Evolutionary conservation across 108 stramenopile genomes (phyloP).

Genomic region (Cylindrotheca fusiformis): DNA sequence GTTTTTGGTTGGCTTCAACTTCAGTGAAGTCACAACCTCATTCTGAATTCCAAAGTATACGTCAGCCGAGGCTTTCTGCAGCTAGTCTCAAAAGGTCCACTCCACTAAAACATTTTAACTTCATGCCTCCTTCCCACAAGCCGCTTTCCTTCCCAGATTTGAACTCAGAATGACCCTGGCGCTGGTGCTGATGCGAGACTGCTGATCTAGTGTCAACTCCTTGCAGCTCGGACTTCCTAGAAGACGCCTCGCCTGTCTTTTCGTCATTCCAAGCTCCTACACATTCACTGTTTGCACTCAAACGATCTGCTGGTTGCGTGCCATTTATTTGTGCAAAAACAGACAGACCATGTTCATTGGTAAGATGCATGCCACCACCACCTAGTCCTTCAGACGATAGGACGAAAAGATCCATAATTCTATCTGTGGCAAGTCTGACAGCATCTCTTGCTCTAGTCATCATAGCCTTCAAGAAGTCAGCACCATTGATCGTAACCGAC

Average conservation of each 20-base stretch:
- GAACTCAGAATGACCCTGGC: not conserved
- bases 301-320: not conserved
- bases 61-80: not conserved
- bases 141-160: not conserved
- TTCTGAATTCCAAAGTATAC: not conserved
- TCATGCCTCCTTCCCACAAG: not conserved
- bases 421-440: not conserved
- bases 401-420: not conserved
- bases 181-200: not conserved
- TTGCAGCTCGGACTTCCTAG: not conserved
- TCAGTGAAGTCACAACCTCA: conserved; percentile 4
- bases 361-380: no score
- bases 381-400: no score
- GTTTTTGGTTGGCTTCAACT: conserved; percentile 3
- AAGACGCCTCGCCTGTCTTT: no score
- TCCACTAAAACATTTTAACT: not conserved
- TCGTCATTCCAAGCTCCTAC: no score
- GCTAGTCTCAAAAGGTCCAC: not conserved
- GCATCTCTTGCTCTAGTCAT: not conserved
- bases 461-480: not conserved
- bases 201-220: not conserved
- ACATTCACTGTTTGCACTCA: no score
- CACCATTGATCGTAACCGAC: not conserved
- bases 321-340: not conserved
- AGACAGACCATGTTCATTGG: no score